These are phyloP conservation scores for Mallotus japonicus DNA, from an alignment of 441 rosid species.

Conservation along the genomic window DNA sequence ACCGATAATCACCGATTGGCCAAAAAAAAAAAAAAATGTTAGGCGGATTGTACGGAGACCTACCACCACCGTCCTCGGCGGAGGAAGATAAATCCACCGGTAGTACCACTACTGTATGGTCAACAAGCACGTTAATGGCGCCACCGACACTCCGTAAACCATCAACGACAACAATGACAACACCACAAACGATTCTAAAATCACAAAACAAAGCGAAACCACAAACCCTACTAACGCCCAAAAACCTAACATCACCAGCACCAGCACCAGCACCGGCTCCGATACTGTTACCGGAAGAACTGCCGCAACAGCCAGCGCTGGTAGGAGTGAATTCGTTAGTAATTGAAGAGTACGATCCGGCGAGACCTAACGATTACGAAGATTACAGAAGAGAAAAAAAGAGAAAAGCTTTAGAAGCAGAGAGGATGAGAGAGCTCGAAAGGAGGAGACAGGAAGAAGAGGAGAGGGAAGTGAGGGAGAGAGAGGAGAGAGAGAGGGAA, in stretches of 20 bases:
- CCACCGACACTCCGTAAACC: conserved; percentile 95
- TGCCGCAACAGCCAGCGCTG: conserved; percentile 61
- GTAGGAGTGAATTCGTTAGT: conserved; percentile 81
- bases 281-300: conserved; percentile 24
- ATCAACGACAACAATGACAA: conserved; percentile 36
- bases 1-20: background rate
- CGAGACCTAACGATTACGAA: conserved; percentile 73
- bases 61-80: conserved; percentile 81
- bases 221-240: conserved; percentile 22
- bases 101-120: conserved; percentile 69
- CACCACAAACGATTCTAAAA: conserved; percentile 68
- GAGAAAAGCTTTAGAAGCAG: conserved; percentile 62
- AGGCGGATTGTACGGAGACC: conserved; percentile 95
- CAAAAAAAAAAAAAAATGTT: conserved; percentile 38
- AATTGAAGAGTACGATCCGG: conserved; percentile 83
- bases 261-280: conserved; percentile 14
- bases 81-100: conserved; percentile 68
- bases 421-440: conserved; percentile 68
- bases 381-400: conserved; percentile 62
- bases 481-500: conserved; percentile 50
- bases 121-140: conserved; percentile 80
- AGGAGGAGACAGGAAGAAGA: conserved; percentile 64
- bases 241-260: conserved; percentile 13
- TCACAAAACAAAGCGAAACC: conserved; percentile 56
- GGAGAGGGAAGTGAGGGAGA: conserved; percentile 55